A percentile compares a stretch with the other conserved stretches of the same genome.
These are phyloP conservation scores for Cryptosporidium viatorum DNA, from an alignment of 169 alveolate species.

Conservation along the genomic window DNA sequence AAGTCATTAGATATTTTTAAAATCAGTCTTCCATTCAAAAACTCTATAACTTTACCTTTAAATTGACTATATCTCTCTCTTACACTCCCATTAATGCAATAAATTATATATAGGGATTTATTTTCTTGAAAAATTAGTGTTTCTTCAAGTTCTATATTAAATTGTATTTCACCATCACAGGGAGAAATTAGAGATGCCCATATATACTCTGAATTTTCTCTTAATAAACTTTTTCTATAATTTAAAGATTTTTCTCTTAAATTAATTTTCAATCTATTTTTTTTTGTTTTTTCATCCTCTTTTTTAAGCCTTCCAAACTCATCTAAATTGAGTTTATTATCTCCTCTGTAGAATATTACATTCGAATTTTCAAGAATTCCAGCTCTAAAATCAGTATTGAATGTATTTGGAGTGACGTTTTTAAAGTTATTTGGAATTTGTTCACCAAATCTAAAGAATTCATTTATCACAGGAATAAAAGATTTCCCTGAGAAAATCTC, in stretches of 20 bases:
- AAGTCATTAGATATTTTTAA: background rate
- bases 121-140: background rate
- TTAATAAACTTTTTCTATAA: background rate
- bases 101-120: conserved; percentile 18
- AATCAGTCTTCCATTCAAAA: conserved; percentile 32
- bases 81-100: conserved; percentile 19
- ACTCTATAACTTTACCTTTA: conserved; percentile 49
- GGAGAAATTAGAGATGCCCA: conserved; percentile 67
- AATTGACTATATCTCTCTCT: conserved; percentile 47
- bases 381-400: background rate
- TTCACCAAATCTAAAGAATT: conserved; percentile 2
- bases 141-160: background rate
- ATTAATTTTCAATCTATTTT: background rate
- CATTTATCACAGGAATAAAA: conserved; percentile 1
- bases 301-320: background rate
- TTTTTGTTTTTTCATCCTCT: background rate
- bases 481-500: conserved; percentile 15
- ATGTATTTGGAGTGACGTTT: background rate
- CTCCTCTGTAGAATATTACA: conserved; percentile 16
- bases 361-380: background rate
- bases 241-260: background rate
- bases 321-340: background rate
- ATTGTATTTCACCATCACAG: conserved; percentile 41
- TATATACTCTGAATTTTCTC: background rate
- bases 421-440: background rate